Evolutionary conservation across 129 eudicot genomes (phyloP), one percentile per base, ranked within the genome.

Genomic region (Tagetes patula): DNA sequence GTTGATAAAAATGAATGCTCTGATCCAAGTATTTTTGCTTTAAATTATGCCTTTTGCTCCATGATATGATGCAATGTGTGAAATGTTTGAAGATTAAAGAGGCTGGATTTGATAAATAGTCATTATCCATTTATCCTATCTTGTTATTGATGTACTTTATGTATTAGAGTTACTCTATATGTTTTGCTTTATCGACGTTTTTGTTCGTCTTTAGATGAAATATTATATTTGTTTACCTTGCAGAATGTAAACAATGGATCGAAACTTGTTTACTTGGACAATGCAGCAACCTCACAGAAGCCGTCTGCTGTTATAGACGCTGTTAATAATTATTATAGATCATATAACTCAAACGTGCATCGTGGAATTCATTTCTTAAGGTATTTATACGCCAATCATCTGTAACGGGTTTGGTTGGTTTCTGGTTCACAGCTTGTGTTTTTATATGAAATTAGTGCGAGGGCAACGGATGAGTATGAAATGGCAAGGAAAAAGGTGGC

Each of bases 231-330:
- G 27, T 61, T 81, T 41, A 50, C 80, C 39, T 69, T 84, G 36
- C 84, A 95, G 99, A 88, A 86, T 76, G 81, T 95, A 75, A 55
- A 72, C 74, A 88, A 95, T 77, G 96, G 95, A 42, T 83, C 83
- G 49, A 88, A 84, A 81, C 94, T 95, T 7, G 96, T 95, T 61
- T 95, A 95, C 81, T 79, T 95, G 82, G 99, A 95, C 79, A 95
- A 86, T 87, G 99, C 96, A 33, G 99, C 99, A 55, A 95, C 99
- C 36, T 95, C 99, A 12, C 99, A 95, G 85, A 95, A 95, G 90
- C 99, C 99, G 14, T 56, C 87, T 37, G 87, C 84, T 70, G 99
- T 95, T 9, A 70, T 95, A 77, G 83, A 86, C 48, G 88, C 97
- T 47, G 80, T 91, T 75, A 84, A 75, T 73, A 77, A 84, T 64